These are phyloP conservation scores for Diaporthe citri DNA, from an alignment of 2,329 filamentous ascomycete species.

Conservation along the genomic window DNA sequence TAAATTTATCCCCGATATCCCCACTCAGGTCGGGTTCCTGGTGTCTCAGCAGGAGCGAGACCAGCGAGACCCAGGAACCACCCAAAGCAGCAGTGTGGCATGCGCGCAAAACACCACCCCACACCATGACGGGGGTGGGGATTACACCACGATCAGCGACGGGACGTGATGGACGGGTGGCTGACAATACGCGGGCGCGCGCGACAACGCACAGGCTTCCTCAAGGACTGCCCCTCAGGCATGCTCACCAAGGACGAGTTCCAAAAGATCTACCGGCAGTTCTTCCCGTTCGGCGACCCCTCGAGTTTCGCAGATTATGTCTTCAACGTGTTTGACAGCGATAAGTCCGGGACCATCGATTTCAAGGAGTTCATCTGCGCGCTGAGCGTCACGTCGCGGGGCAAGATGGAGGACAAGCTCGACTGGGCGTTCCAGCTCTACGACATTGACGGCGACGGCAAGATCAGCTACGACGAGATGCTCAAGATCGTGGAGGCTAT, in stretches of 20 bases:
- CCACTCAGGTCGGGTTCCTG: not conserved
- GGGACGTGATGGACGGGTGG: not conserved
- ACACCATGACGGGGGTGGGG: too few relatives aligned
- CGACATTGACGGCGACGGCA: conserved; percentile 98
- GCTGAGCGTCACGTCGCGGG: conserved; percentile 93
- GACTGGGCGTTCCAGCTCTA: conserved; percentile 99
- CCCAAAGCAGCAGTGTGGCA: conserved; percentile 1
- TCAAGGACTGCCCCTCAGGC: conserved; percentile 97
- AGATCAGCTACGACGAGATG: conserved; percentile 99
- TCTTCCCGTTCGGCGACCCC: conserved; percentile 98
- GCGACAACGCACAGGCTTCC: conserved; percentile 76
- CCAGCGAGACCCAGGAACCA: not conserved
- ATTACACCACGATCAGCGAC: not conserved
- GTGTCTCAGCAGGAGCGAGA: not conserved
- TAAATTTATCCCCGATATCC: not conserved
- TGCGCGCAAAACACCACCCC: not conserved
- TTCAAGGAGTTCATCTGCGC: conserved; percentile 99
- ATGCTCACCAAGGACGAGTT: conserved; percentile 99
- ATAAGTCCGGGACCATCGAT: conserved; percentile 97
- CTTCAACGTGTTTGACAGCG: conserved; percentile 98
- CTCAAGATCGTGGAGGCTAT: conserved; percentile 98
- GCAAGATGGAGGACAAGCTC: conserved; percentile 99
- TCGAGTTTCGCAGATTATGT: conserved; percentile 99
- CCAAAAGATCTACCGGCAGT: conserved; percentile 99
- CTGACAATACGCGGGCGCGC: conserved; percentile 29